Conservation (phyloP, 2,329 filamentous ascomycete genomes). For the Madurella fahalii region DNA sequence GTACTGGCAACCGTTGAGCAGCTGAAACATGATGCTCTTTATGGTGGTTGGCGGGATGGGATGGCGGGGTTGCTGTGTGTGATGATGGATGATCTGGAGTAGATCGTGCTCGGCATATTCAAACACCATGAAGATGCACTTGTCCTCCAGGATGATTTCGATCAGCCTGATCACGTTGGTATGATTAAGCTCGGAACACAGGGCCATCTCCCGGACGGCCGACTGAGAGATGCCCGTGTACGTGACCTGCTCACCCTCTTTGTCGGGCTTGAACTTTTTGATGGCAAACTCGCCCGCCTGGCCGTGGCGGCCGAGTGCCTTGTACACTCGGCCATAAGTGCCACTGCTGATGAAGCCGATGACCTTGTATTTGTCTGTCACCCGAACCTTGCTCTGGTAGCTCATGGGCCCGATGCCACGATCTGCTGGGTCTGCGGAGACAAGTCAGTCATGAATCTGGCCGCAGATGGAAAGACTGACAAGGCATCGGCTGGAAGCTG, state of each 20-base stretch:
- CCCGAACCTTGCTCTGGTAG: slow-evolving; percentile 76
- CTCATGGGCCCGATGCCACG: slow-evolving; percentile 43
- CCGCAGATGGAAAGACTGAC: slow-evolving; percentile 19
- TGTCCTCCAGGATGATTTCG: slow-evolving; percentile 96
- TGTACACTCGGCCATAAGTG: slow-evolving; percentile 97
- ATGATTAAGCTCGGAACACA: slow-evolving; percentile 88
- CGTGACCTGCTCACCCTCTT: slow-evolving; percentile 89
- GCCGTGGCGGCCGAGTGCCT: slow-evolving; percentile 74
- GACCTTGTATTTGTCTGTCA: slow-evolving; percentile 91
- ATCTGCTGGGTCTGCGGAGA: slow-evolving; percentile 48
- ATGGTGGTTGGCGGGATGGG: slow-evolving; percentile 85
- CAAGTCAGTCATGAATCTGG: slow-evolving; percentile 33
- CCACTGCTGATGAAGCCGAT: slow-evolving; percentile 97
- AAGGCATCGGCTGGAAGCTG: slow-evolving; percentile 21
- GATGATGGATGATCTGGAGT: slow-evolving; percentile 96
- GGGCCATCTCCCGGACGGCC: slow-evolving; percentile 92
- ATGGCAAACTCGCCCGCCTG: slow-evolving; percentile 86
- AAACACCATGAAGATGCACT: slow-evolving; percentile 99
- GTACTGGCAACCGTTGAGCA: slow-evolving; percentile 91
- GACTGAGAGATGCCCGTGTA: slow-evolving; percentile 98
- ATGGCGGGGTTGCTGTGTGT: slow-evolving; percentile 82
- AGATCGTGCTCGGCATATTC: slow-evolving; percentile 98
- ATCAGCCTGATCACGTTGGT: slow-evolving; percentile 84
- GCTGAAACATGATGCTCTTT: slow-evolving; percentile 91
- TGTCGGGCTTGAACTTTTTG: slow-evolving; percentile 99